Base-by-base conservation (phyloP, 192 early-diverging fungal species). In the Entomortierella chlamydospora region DNA sequence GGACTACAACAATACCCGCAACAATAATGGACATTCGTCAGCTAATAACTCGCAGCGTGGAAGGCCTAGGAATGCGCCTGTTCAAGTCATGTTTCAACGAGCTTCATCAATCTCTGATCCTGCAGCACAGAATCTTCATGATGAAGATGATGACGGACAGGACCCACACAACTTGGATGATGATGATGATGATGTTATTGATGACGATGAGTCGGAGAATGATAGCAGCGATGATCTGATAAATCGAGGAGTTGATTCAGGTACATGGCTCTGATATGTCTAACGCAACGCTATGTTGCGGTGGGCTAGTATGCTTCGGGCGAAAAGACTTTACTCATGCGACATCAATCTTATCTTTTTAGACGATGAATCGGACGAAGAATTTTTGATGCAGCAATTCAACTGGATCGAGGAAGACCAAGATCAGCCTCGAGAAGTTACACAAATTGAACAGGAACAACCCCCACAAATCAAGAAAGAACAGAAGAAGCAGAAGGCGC, bases 331-430 rank as follows among this genome's bases (percentile, higher is more conserved):
- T 23, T n/a, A 54, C 49, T 34, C 18, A 53, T 39, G 4, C 15
- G 20, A 20, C 45, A 2, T 47, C 42, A 22, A 10, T 26, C 4
- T 58, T 13, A 13, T 37, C 53, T 20, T 55, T 22, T 26, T 77
- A 70, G 76, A 79, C 28, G 76, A 78, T 34, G 80, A 76, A 25
- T 74, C 81, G 18, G 81, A 73, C 8, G 72, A 73, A 31, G 81
- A 82, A 42, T 64, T 71, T 34, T 60, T 82, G 72, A 82, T 82
- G 81, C 72, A 81, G 26, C 70, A 72, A 18, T 81, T 82, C 45
- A 51, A 82, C 51, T 82, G 81, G 81, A 74, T 74, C 61, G 81
- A 82, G 57, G 81, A 82, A 49, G 81, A 82, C 9, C 58, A 73
- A 9, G 63, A 64, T 1, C 72, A 58, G 15, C 0, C 26, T 23